Evolutionary conservation across 208 protist species (phyloP).

Genomic region (Naegleria fowleri): DNA sequence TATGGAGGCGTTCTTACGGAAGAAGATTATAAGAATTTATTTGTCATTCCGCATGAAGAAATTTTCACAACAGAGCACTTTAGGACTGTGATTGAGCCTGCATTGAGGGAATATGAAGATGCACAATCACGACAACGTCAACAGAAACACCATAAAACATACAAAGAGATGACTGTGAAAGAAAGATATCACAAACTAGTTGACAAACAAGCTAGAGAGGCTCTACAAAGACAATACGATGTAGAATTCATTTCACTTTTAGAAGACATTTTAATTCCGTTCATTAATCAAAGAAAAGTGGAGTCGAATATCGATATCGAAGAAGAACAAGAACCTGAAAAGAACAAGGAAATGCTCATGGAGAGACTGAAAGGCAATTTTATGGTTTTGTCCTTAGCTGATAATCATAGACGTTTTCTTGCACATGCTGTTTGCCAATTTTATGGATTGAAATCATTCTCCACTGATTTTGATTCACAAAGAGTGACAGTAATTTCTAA

Average conservation of each 20-base stretch:
- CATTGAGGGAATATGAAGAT: slow-evolving; percentile 1
- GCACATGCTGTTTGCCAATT: not conserved
- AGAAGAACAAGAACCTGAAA: not conserved
- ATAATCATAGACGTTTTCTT: not conserved
- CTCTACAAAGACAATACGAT: not conserved
- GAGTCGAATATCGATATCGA: not conserved
- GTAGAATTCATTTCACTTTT: not conserved
- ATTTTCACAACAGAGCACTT: not conserved
- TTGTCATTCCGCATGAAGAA: not conserved
- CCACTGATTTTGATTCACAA: not conserved
- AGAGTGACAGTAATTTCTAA: not conserved
- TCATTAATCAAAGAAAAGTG: not conserved
- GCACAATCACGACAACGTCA: not conserved
- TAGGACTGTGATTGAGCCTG: not conserved
- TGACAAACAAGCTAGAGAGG: not conserved
- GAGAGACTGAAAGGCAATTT: not conserved
- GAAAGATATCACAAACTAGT: not conserved
- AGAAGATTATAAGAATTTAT: not conserved
- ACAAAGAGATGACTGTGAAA: not conserved
- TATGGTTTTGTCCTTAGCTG: not conserved
- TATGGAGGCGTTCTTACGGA: not conserved
- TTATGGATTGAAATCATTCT: not conserved
- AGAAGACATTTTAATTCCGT: not conserved
- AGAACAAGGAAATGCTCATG: not conserved
- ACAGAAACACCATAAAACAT: not conserved